These are phyloP conservation scores for Phytophthora syringae DNA, from an alignment of 352 stramenopile genomes.

Conservation along the genomic window DNA sequence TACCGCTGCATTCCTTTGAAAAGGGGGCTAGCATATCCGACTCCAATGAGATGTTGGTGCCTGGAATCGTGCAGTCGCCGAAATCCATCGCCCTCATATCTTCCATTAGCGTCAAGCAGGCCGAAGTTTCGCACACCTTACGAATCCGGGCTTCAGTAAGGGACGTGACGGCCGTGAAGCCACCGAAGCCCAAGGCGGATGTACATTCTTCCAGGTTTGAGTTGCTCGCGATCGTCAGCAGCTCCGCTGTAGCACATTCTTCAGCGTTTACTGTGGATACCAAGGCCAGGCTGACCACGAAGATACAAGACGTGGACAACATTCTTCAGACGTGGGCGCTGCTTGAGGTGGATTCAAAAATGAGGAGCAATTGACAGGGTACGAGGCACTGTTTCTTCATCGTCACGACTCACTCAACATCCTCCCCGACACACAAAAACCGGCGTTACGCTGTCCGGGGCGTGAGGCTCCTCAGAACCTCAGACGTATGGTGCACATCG, in stretches of 20 bases:
- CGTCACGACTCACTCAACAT: background rate
- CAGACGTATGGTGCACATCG: too few relatives aligned
- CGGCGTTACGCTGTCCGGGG: too few relatives aligned
- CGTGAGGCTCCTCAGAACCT: background rate
- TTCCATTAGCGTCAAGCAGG: conserved; percentile 10
- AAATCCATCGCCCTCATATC: conserved; percentile 12
- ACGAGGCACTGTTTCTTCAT: too few relatives aligned
- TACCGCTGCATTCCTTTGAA: background rate
- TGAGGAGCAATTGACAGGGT: background rate
- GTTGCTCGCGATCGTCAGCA: conserved; percentile 18
- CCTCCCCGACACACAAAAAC: too few relatives aligned
- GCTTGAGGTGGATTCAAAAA: conserved; percentile 6
- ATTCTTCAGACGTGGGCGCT: background rate
- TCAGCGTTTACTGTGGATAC: conserved; percentile 1
- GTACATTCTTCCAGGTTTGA: conserved; percentile 20
- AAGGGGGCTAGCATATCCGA: conserved; percentile 12
- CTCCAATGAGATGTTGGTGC: conserved; percentile 8
- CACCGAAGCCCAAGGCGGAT: conserved; percentile 22
- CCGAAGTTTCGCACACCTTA: conserved; percentile 1
- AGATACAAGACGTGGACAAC: background rate
- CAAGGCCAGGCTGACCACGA: background rate
- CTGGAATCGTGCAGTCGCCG: too few relatives aligned
- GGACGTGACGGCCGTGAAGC: conserved; percentile 12
- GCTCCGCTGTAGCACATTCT: conserved; percentile 17
- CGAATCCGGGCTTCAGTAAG: conserved; percentile 23